phyloP scores from a whole-genome alignment of 2,329 filamentous ascomycete genomes.

The Alternaria atra region DNA sequence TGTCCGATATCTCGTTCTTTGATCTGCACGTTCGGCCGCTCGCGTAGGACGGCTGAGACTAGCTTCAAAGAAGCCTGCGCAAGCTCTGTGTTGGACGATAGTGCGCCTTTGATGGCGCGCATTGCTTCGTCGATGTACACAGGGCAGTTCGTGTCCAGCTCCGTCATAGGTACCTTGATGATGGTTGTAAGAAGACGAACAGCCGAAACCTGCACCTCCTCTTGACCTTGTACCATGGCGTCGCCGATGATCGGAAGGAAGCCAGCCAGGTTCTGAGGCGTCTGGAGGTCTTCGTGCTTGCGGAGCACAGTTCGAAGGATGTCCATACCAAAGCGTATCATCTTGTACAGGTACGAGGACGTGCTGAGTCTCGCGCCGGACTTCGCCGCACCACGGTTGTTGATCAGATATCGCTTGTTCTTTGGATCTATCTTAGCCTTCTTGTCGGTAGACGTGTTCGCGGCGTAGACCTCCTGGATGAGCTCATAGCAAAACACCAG shows the following conservation, averaged over 20 bases:
- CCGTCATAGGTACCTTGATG: constrained; percentile 79
- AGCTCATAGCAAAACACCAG: constrained; percentile 96
- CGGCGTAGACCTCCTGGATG: constrained; percentile 83
- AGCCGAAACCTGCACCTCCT: constrained; percentile 90
- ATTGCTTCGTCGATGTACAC: constrained; percentile 88
- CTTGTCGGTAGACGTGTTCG: constrained; percentile 58
- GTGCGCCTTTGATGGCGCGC: constrained; percentile 78
- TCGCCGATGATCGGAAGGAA: constrained; percentile 92
- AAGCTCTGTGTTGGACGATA: constrained; percentile 81
- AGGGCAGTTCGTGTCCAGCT: constrained; percentile 74
- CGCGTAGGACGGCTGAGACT: constrained; percentile 82
- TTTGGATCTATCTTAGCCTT: constrained; percentile 47
- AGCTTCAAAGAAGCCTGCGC: constrained; percentile 90
- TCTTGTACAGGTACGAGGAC: constrained; percentile 84
- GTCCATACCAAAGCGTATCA: constrained; percentile 87
- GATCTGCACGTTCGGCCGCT: constrained; percentile 77
- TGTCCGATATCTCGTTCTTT: constrained; percentile 85
- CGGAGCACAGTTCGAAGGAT: constrained; percentile 84
- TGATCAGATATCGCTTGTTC: constrained; percentile 79
- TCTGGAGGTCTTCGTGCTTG: constrained; percentile 84
- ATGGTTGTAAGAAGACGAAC: constrained; percentile 86
- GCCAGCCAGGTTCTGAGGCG: constrained; percentile 78
- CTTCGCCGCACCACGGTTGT: constrained; percentile 78
- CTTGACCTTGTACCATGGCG: constrained; percentile 81
- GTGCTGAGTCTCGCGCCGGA: constrained; percentile 75